Base-by-base conservation (phyloP, 176 grass and related monocot genomes). In the Echinochloa phyllopogon region DNA sequence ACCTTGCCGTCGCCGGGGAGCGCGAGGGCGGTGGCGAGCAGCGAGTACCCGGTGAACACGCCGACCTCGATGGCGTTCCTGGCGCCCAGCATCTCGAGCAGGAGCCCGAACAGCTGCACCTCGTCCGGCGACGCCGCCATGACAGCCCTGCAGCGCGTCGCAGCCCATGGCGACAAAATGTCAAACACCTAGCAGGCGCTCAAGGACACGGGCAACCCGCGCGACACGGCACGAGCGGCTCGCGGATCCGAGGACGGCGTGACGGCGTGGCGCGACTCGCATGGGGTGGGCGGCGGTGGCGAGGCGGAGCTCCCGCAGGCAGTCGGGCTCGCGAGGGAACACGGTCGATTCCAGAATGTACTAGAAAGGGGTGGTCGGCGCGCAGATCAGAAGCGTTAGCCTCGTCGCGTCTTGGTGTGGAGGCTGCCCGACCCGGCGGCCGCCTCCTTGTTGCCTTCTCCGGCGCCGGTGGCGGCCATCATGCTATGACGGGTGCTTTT, bases 31-130 rank as follows among this genome's bases (percentile, higher is more conserved):
- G 90, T 95, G 74, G 84, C 90, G 50, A 95, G 90, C 67, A 95
- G 85, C 55, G 93, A 92, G 82, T 95, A 95, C 0, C 90, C 93
- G 27, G 93, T 95, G 87, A 87, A 92, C 20, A 95, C 90, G 45
- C 93, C 90, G 61, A 95, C 87, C 85, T 95, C 88, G 40, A 92
- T 57, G 56, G 93, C 78, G 69, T 90, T 95, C 79, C 45, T 95
- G 60, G 93, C 90, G 47, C 78, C 87, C 48, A 95, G 80, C 82
- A 95, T 80, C 85, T 88, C 86, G 71, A 95, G 39, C 52, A 95
- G 76, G 2, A 92, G 76, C 29, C 82, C 82, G 27, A 95, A 81
- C 65, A 95, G 84, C 82, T 92, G 86, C 44, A 88, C 85, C 82
- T 95, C 75, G 55, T 95, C 90, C 38, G 90, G 84, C 55, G 83